phyloP scores from a whole-genome alignment of 208 protist genomes.

The Trypanosomatidae sp. region DNA sequence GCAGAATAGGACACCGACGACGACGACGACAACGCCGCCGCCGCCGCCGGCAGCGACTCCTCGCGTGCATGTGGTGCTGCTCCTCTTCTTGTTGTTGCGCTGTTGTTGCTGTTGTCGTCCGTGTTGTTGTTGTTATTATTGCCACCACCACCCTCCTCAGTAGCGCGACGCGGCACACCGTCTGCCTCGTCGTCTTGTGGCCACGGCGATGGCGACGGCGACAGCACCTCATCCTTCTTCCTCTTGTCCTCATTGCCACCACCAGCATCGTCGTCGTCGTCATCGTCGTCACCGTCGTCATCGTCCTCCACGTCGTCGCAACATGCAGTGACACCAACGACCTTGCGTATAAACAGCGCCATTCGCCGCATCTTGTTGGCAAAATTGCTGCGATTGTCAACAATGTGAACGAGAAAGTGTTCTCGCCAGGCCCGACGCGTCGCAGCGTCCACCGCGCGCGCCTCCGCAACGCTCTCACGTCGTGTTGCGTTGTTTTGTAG shows the following conservation, averaged over 20 bases:
- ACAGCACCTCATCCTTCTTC: neutral
- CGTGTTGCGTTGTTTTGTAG: slow-evolving; percentile 50
- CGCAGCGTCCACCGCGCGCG: slow-evolving; percentile 57
- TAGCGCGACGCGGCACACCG: too few species aligned
- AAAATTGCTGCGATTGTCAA: slow-evolving; percentile 66
- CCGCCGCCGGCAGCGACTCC: too few species aligned
- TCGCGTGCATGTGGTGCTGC: too few species aligned
- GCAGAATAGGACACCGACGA: too few species aligned
- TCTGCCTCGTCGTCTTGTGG: too few species aligned
- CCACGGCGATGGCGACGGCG: too few species aligned
- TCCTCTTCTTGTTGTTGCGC: too few species aligned
- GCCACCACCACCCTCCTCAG: too few species aligned
- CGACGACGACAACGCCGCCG: too few species aligned
- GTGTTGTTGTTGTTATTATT: too few species aligned
- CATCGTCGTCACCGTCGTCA: neutral
- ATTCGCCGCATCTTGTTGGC: slow-evolving; percentile 59
- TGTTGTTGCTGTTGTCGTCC: too few species aligned
- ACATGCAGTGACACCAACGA: slow-evolving; percentile 8
- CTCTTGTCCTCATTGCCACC: neutral
- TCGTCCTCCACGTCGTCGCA: neutral
- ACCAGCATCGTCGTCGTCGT: neutral
- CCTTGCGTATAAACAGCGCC: slow-evolving; percentile 30
- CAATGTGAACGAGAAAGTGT: slow-evolving; percentile 42
- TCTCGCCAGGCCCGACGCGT: slow-evolving; percentile 60
- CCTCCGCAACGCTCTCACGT: slow-evolving; percentile 57